Percentiles rank a stretch among this genome's conserved stretches.
Conservation (phyloP, 768 basidiomycete genomes). For the Serendipita sp. region DNA sequence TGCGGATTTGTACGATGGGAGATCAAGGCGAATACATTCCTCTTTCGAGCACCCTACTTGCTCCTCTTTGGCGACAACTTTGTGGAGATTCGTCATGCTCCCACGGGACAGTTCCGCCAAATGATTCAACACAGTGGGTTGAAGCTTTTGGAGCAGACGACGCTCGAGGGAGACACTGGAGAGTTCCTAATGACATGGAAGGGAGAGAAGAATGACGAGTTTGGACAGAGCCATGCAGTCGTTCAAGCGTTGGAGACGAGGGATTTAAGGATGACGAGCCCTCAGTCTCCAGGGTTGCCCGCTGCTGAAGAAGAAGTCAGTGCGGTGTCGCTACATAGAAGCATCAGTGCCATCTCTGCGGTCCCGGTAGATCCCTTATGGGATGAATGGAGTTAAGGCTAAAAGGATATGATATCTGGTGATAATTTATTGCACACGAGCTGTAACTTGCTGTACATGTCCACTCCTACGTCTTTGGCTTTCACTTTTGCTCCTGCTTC, state of each 20-base stretch:
- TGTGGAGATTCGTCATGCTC: slow-evolving; percentile 53
- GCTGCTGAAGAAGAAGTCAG: neutral
- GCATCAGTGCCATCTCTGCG: neutral
- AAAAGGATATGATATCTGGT: neutral
- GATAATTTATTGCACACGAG: neutral
- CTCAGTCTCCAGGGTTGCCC: neutral
- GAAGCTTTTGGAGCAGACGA: slow-evolving; percentile 39
- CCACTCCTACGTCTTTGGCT: neutral
- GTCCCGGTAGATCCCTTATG: neutral
- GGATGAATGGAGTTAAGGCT: neutral
- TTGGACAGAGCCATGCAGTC: slow-evolving; percentile 44
- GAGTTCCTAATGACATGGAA: slow-evolving; percentile 49
- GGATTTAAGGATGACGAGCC: neutral
- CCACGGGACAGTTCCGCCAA: slow-evolving; percentile 57
- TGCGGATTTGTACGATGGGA: slow-evolving; percentile 66
- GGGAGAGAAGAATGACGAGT: slow-evolving; percentile 40
- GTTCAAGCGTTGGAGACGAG: slow-evolving; percentile 52
- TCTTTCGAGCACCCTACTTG: slow-evolving; percentile 43
- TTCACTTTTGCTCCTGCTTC: neutral
- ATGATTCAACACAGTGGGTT: slow-evolving; percentile 64
- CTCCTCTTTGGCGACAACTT: slow-evolving; percentile 61
- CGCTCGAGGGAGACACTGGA: slow-evolving; percentile 24
- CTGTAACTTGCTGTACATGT: neutral
- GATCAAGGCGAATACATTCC: slow-evolving; percentile 44
- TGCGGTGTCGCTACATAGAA: neutral